Evolutionary conservation across 2,329 filamentous ascomycete genomes (phyloP).

Genomic region (Clonostachys chloroleuca): DNA sequence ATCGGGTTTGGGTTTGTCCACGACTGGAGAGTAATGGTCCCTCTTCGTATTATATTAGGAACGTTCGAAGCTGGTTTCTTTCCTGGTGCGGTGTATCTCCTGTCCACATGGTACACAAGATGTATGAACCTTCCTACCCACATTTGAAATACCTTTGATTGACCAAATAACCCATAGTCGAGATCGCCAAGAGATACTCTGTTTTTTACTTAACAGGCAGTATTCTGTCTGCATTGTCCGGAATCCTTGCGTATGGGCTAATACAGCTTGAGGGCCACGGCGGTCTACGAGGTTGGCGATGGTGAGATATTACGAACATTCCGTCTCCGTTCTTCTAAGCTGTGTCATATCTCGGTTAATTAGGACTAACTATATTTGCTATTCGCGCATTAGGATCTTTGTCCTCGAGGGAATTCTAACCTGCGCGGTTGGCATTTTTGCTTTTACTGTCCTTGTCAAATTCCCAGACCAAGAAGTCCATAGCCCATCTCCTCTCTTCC

Average conservation of each 20-base stretch:
- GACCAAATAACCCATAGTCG: not conserved
- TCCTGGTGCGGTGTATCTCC: slow-evolving; percentile 2
- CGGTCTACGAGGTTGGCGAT: slow-evolving; percentile 10
- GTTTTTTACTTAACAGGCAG: slow-evolving; percentile 17
- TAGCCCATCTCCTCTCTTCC: slow-evolving; percentile 1
- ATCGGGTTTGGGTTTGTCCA: slow-evolving; percentile 29
- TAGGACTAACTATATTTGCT: too few relatives aligned
- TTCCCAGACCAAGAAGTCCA: slow-evolving; percentile 7
- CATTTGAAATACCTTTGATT: too few relatives aligned
- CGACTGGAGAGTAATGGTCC: slow-evolving; percentile 39
- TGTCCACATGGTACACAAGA: not conserved
- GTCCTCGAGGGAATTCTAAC: slow-evolving; percentile 16
- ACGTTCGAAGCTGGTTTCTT: slow-evolving; percentile 7
- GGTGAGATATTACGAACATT: not conserved
- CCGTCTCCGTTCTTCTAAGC: too few relatives aligned
- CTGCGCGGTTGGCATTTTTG: slow-evolving; percentile 23
- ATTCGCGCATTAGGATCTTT: slow-evolving; percentile 5
- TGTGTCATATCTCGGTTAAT: too few relatives aligned
- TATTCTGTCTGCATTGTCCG: slow-evolving; percentile 12
- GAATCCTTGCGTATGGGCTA: slow-evolving; percentile 11
- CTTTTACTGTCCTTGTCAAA: slow-evolving; percentile 16
- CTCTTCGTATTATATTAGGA: slow-evolving; percentile 35
- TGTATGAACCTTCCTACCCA: not conserved
- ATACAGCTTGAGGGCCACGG: slow-evolving; percentile 11
- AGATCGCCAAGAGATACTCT: slow-evolving; percentile 10